Percentiles rank a stretch among this genome's conserved stretches.
These are phyloP conservation scores for Penicillium sp. DNA, from an alignment of 2,329 filamentous ascomycete genomes.

Conservation along the genomic window DNA sequence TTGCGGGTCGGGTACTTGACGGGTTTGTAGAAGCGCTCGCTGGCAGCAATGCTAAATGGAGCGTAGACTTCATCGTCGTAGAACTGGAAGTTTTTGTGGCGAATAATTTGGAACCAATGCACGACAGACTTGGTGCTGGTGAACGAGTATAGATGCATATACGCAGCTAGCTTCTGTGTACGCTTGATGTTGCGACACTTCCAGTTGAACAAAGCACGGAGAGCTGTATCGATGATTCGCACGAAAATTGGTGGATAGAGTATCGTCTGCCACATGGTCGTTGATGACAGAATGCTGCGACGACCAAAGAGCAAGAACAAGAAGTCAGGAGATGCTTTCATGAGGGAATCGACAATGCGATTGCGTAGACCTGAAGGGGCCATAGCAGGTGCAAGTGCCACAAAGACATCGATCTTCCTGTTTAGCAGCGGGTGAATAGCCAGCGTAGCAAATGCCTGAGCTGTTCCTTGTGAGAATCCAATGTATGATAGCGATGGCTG, in stretches of 20 bases:
- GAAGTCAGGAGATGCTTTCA: conserved; percentile 90
- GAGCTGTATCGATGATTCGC: conserved; percentile 77
- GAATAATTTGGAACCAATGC: conserved; percentile 99
- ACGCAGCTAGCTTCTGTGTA: conserved; percentile 90
- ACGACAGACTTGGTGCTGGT: conserved; percentile 96
- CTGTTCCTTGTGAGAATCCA: conserved; percentile 95
- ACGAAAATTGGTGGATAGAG: conserved; percentile 94
- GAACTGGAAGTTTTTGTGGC: conserved; percentile 96
- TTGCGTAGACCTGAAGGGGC: conserved; percentile 88
- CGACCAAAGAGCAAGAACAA: conserved; percentile 91
- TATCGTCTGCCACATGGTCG: conserved; percentile 96
- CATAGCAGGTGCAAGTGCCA: conserved; percentile 95
- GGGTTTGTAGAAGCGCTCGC: conserved; percentile 89
- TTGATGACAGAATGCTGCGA: conserved; percentile 84
- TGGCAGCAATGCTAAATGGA: conserved; percentile 68
- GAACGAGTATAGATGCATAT: conserved; percentile 94
- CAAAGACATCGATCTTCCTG: conserved; percentile 91
- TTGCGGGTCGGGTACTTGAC: conserved; percentile 95
- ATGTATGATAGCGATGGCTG: conserved; percentile 90
- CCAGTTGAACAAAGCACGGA: conserved; percentile 90
- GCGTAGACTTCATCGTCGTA: conserved; percentile 92
- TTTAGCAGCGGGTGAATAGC: conserved; percentile 92
- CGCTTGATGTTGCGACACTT: conserved; percentile 77
- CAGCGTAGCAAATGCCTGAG: conserved; percentile 91
- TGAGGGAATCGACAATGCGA: conserved; percentile 85